Evolutionary conservation across 2,329 filamentous ascomycete species (phyloP).

Genomic region (Paraphaeosphaeria minitans): DNA sequence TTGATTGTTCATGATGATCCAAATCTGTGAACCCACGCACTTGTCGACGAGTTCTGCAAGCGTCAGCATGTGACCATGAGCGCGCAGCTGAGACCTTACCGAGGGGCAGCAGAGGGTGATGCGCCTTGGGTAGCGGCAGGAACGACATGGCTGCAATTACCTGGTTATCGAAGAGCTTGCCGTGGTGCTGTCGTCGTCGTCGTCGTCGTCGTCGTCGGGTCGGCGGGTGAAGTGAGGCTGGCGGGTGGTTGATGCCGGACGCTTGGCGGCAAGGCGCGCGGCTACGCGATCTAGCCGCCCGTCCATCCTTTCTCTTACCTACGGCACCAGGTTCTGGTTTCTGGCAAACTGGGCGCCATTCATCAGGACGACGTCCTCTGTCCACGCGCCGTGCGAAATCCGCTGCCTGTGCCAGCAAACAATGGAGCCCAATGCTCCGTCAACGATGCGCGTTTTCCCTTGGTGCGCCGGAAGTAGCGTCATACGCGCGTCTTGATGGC

Average conservation of each 20-base stretch:
- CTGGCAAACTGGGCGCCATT: slow-evolving; percentile 4
- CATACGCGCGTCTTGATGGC: slow-evolving; percentile 3
- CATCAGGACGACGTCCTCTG: slow-evolving; percentile 28
- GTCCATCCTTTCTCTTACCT: neutral
- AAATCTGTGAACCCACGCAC: slow-evolving; percentile 95
- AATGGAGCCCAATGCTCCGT: slow-evolving; percentile 45
- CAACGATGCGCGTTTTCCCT: slow-evolving; percentile 33
- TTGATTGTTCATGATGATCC: slow-evolving; percentile 99
- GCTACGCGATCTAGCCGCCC: slow-evolving; percentile 8
- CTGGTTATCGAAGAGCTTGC: neutral
- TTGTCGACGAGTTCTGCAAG: slow-evolving; percentile 94
- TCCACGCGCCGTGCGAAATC: slow-evolving; percentile 14
- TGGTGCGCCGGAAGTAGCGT: slow-evolving; percentile 26
- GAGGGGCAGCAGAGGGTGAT: slow-evolving; percentile 32
- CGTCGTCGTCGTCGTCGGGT: slow-evolving; percentile 2
- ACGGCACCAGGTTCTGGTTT: slow-evolving; percentile 1
- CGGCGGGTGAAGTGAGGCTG: neutral
- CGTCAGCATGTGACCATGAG: slow-evolving; percentile 22
- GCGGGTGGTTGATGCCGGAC: neutral
- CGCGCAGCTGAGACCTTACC: slow-evolving; percentile 20
- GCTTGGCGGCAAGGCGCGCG: slow-evolving; percentile 10
- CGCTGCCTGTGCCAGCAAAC: slow-evolving; percentile 40
- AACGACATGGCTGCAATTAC: slow-evolving; percentile 23
- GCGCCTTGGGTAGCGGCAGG: slow-evolving; percentile 25
- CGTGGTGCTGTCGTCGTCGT: neutral